Evolutionary conservation across 331 rosid species (phyloP).

Genomic region (Arachis monticola): DNA sequence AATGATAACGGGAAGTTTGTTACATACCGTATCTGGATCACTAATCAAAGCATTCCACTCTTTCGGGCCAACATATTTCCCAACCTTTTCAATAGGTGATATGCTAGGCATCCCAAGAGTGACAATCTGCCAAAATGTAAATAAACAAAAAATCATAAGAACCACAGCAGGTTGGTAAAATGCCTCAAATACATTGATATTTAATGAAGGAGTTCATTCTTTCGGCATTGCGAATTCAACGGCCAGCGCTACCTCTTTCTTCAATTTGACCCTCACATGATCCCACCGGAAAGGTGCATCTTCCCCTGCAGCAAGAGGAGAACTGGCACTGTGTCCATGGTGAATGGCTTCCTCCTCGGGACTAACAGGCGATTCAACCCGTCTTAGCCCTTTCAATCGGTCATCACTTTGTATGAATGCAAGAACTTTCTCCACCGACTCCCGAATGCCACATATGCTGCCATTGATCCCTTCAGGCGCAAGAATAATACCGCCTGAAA

Average conservation of each 20-base stretch:
- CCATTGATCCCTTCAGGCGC: slow-evolving; percentile 94
- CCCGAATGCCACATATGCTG: slow-evolving; percentile 80
- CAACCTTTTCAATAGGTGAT: slow-evolving; percentile 81
- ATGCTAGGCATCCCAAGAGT: slow-evolving; percentile 86
- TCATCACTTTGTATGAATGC: slow-evolving; percentile 68
- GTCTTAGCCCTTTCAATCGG: slow-evolving; percentile 70
- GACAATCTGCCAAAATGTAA: slow-evolving; percentile 68
- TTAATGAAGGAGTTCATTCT: slow-evolving; percentile 31
- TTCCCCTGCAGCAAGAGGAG: slow-evolving; percentile 96
- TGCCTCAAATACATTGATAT: slow-evolving; percentile 8
- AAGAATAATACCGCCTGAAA: slow-evolving; percentile 96
- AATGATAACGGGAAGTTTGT: slow-evolving; percentile 1
- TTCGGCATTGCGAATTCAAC: slow-evolving; percentile 1
- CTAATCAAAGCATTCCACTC: slow-evolving; percentile 87
- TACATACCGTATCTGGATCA: slow-evolving; percentile 80
- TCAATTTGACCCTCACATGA: slow-evolving; percentile 93
- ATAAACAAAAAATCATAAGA: slow-evolving; percentile 15
- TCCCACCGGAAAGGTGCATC: slow-evolving; percentile 95
- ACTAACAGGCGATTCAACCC: slow-evolving; percentile 82
- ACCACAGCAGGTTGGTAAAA: slow-evolving; percentile 20
- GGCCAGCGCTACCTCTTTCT: slow-evolving; percentile 78
- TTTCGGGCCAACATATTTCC: slow-evolving; percentile 75
- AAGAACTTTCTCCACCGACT: slow-evolving; percentile 76
- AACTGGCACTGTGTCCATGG: slow-evolving; percentile 72
- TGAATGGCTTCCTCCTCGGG: slow-evolving; percentile 96